Percentiles rank a stretch among this genome's conserved stretches.
These are phyloP conservation scores for Solanum hybrid DNA, from an alignment of 305 asterid genomes.

Conservation along the genomic window DNA sequence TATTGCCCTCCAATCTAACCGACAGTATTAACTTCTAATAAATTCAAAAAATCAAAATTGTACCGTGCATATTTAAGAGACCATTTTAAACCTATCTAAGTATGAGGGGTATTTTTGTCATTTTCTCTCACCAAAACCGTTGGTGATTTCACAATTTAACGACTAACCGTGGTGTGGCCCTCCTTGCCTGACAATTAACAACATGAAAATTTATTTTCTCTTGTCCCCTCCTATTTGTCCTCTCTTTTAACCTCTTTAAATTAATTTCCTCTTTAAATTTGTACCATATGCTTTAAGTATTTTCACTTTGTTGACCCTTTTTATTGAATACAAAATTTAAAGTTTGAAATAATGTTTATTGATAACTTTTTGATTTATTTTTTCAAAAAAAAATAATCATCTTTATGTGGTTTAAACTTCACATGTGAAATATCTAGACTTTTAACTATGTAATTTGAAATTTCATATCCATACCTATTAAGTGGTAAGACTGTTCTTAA, in stretches of 20 bases:
- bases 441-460: neutral
- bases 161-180: neutral
- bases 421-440: neutral
- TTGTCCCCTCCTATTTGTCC: neutral
- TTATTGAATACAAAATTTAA: neutral
- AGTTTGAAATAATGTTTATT: neutral
- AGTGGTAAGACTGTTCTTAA: neutral
- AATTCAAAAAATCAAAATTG: neutral
- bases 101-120: neutral
- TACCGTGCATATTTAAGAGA: neutral
- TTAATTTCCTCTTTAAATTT: neutral
- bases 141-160: neutral
- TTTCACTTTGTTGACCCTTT: neutral
- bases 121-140: neutral
- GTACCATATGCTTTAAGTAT: neutral
- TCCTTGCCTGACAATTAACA: neutral
- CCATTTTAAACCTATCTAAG: neutral
- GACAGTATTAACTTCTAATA: neutral
- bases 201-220: neutral
- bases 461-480: neutral
- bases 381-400: neutral
- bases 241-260: neutral
- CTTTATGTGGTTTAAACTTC: neutral
- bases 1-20: neutral
- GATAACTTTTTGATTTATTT: neutral